Evolutionary conservation across 1,284 basidiomycete genomes (phyloP), one percentile per base, ranked within the genome.

Genomic region (Melampsora americana): DNA sequence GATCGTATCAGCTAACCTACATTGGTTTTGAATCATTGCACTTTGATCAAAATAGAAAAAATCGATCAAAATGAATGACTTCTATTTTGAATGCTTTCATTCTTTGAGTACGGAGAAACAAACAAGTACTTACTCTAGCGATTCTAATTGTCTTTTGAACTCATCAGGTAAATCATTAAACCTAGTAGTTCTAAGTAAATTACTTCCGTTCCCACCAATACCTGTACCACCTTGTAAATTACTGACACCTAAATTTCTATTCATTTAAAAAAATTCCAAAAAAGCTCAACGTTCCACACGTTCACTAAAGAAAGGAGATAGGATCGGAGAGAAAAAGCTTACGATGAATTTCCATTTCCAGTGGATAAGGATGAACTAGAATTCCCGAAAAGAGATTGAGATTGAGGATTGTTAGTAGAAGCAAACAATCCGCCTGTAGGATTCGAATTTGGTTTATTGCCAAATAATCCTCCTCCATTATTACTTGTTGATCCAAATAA

Each of bases 101-200:
- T 20, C 23, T 5, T 53, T 53, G 30, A n/a, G 32, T 32, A 16
- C 9, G 20, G 0, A 35, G 30, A 35, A 60, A 70, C 44, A 32
- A 30, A 66, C 61, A 56, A 26, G 18, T 23, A 23, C 42, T 39
- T 67, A 74, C 72, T 74, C 72, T 48, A 74, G 44, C 50, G 32
- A 30, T 74, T 74, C 72, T 23, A 74, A 32, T 53, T 74, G 65
- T 44, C 66, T 66, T 53, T 74, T 74, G 3, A 50, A 30, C 20
- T 74, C 72, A 20, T 74, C 72, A 3, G 72, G 64, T 67, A 74
- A 30, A 30, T 74, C 72, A 48, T 74, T 74, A 30, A 74, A 74
- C 6, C 72, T 46, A 6, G 72, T 67, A 1, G 65, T 67, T 12
- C 65, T 30, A 5, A 56, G 56, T 32, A 74, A 74, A 23, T 50